Evolutionary conservation across 2,329 filamentous ascomycete species (phyloP), one percentile per base, ranked within the genome.

Genomic region (Leptographium procerum): DNA sequence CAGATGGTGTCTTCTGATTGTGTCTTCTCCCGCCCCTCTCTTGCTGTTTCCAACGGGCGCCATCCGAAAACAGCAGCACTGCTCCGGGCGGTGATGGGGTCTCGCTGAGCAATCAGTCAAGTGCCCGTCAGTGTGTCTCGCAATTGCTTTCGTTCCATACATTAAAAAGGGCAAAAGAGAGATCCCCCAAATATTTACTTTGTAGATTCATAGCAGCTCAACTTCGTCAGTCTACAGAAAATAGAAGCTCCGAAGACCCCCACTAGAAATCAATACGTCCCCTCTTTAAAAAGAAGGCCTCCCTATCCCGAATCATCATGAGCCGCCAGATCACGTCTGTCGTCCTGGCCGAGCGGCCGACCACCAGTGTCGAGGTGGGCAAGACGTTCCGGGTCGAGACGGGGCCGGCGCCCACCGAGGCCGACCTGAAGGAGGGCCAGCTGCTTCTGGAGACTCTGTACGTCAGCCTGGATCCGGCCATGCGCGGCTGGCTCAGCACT

Each of bases 321-420:
- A 22, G 59, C 6, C 54, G 45, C 34, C 55, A 60, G 13, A 63
- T 55, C 59, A 57, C 52, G 9, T 75, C 75, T 47, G 73, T 87
- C 61, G 75, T 82, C 61, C 81, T 89, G 60, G 83, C 81, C 56
- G 78, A 88, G 71, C 77, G 86, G 55, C 86, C 86, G 11, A 76
- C 71, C 57, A 75, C 70, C 57, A 71, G 76, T 60, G 84, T 89
- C 69, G 69, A 88, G 58, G 81, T 83, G 3, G 84, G 84, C 60
- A 71, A 82, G 68, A 89, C 86, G 16, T 88, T 89, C 71, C 72
- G 71, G 45, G 65, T 77, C 40, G 77, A 82, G 65, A 74, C 72
- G 52, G 70, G 74, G 1, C 73, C 79, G 1, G 74, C 80, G 4
- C 80, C 80, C 64, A 71, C 77, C 9, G 73, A 75, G 24, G 71